A percentile compares a stretch with the other conserved stretches of the same genome.
phyloP scores from a whole-genome alignment of 768 basidiomycete genomes.

The Rhodotorula diobovata region DNA sequence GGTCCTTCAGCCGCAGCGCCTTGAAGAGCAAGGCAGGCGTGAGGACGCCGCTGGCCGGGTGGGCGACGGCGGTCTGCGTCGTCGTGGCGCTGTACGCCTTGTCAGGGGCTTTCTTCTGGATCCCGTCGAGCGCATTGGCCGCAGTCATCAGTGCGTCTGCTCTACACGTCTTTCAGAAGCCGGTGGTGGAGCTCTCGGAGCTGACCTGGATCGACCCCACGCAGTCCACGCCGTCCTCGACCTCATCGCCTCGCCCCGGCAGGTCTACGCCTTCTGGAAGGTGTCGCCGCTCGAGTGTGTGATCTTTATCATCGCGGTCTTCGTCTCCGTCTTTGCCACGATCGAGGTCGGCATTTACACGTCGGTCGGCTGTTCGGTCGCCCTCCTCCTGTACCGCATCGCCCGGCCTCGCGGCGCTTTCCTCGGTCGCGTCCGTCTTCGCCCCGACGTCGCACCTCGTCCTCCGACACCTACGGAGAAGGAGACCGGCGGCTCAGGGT shows the following conservation, averaged over 20 bases:
- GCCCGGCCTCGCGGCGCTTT: slow-evolving; percentile 85
- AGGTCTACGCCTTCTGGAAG: slow-evolving; percentile 87
- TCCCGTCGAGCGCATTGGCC: slow-evolving; percentile 55
- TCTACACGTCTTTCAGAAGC: too few species aligned
- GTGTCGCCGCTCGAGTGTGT: slow-evolving; percentile 74
- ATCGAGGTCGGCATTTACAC: slow-evolving; percentile 12
- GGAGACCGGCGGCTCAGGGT: not conserved
- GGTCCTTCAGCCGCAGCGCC: slow-evolving; percentile 97
- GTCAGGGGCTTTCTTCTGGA: slow-evolving; percentile 54
- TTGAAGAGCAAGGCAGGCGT: slow-evolving; percentile 94
- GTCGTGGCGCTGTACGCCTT: slow-evolving; percentile 91
- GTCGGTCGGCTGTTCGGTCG: slow-evolving; percentile 72
- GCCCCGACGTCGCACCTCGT: slow-evolving; percentile 34
- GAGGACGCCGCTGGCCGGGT: slow-evolving; percentile 86
- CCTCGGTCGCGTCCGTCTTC: slow-evolving; percentile 75
- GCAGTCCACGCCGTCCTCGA: slow-evolving; percentile 59
- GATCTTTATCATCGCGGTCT: slow-evolving; percentile 43
- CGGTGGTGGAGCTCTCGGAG: not conserved
- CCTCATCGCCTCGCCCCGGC: slow-evolving; percentile 72
- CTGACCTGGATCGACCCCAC: too few species aligned
- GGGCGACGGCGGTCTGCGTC: slow-evolving; percentile 71
- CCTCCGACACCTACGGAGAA: not conserved
- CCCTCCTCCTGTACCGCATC: slow-evolving; percentile 74
- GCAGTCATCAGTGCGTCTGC: slow-evolving; percentile 49
- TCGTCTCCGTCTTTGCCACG: slow-evolving; percentile 73